Conservation (phyloP, 2,329 filamentous ascomycete genomes). For the Falciphora oryzae region DNA sequence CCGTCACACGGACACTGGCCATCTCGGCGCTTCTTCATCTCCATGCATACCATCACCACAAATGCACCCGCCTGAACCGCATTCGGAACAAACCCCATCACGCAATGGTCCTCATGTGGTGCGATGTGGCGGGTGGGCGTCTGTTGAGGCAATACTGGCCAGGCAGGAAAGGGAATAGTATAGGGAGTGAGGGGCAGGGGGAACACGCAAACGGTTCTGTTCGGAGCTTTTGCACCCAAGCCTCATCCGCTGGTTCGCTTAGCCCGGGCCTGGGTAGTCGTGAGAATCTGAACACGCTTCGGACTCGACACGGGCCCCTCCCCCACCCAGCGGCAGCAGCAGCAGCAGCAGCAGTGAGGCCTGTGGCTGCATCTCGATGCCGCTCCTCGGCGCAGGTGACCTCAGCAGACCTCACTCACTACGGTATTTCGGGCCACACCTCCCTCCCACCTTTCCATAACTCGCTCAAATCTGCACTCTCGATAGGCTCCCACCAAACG, state of each 20-base stretch:
- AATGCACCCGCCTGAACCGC: neutral
- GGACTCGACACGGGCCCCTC: neutral
- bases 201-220: too few relatives aligned
- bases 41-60: neutral
- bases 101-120: neutral
- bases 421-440: neutral
- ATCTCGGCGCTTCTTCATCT: neutral
- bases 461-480: neutral
- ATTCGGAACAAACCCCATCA: neutral
- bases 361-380: constrained; percentile 40
- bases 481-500: neutral
- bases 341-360: constrained; percentile 24
- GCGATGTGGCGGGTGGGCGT: neutral
- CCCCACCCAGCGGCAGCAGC: constrained; percentile 15
- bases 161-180: neutral
- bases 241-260: too few relatives aligned
- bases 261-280: too few relatives aligned
- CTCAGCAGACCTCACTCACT: neutral
- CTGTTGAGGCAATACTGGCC: neutral
- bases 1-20: neutral
- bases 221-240: too few relatives aligned
- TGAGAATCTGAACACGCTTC: neutral
- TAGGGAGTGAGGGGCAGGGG: neutral
- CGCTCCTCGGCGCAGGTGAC: neutral
- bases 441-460: neutral